Base-by-base conservation (phyloP, 2,329 filamentous ascomycete species). In the Paracoccidioides brasiliensis region DNA sequence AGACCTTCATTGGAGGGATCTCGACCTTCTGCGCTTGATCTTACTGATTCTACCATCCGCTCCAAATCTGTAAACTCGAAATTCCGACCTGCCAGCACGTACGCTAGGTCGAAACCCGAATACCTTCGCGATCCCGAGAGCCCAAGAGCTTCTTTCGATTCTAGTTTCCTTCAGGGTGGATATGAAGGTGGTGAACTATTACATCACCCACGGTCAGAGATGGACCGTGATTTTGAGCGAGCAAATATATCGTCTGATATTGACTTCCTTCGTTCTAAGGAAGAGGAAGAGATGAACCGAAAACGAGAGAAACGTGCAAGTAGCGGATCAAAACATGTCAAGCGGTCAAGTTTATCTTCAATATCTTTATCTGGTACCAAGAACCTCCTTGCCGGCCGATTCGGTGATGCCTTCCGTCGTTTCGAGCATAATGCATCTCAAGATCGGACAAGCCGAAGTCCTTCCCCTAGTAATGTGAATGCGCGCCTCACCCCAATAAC, bases 361-460 rank as follows among this genome's bases (percentile, higher is more conserved):
- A 78, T 86, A 55, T 83, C 85, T 0, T 71, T 88, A 15, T 82
- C 85, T 5, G 83, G 82, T 42, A 86, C 86, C 32, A 95, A 93
- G 70, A 88, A 82, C 56, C 82, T 95, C 41, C 76, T 96, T n/a
- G 85, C 84, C 4, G 88, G 90, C 30, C 89, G 86, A 62, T 96
- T 97, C 68, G 89, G 90, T 0, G 90, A 96, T 64, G 90, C 91
- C 3, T 96, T 97, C 73, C 89, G 91, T 65, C 81, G 86, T 5
- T 97, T 97, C 62, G 93, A 98, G 69, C 79, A 76, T 57, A 70
- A 69, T 57, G 65, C 59, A n/a, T 59, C 61, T n/a, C 58, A 61
- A 14, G 59, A 61, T n/a, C 50, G 48, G 15, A 54, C 46, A 38
- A 62, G 61, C 38, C 59, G 77, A 72, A 60, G 77, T 66, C 58